Evolutionary conservation across 345 rosid genomes (phyloP).

Genomic region (Euphorbia pulcherrima): DNA sequence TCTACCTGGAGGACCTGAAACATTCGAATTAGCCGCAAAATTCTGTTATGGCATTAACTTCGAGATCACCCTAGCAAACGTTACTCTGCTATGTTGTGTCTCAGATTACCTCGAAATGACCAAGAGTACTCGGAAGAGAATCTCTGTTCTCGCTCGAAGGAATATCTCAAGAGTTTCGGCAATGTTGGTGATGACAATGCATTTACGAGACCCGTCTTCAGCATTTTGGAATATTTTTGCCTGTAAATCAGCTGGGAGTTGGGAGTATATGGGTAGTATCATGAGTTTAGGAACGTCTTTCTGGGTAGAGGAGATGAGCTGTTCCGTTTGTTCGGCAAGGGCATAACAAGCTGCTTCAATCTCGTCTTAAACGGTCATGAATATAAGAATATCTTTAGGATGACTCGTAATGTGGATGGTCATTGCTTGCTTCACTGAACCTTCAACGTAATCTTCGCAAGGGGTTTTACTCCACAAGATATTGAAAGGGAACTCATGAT

Average conservation of each 20-base stretch:
- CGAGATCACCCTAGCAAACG: constrained; percentile 76
- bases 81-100: constrained; percentile 72
- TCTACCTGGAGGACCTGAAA: constrained; percentile 81
- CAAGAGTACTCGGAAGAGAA: too few species aligned
- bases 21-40: constrained; percentile 85
- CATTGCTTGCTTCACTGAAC: too few species aligned
- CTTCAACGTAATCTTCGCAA: too few species aligned
- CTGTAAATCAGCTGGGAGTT: constrained; percentile 96
- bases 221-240: constrained; percentile 95
- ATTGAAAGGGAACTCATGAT: constrained; percentile 80
- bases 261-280: constrained; percentile 96
- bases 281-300: constrained; percentile 69
- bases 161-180: constrained; percentile 87
- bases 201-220: constrained; percentile 92
- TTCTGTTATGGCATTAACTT: constrained; percentile 92
- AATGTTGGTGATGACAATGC: constrained; percentile 96
- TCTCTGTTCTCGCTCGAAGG: constrained; percentile 81
- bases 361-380: constrained; percentile 99
- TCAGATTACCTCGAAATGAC: constrained; percentile 98
- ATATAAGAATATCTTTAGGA: constrained; percentile 93
- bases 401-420: too few species aligned
- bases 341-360: constrained; percentile 92
- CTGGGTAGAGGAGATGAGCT: constrained; percentile 59
- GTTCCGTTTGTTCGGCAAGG: constrained; percentile 88
- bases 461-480: too few species aligned